These are phyloP conservation scores for Aureobasidium mangrovei DNA, from an alignment of 2,329 filamentous ascomycete species.

Conservation along the genomic window DNA sequence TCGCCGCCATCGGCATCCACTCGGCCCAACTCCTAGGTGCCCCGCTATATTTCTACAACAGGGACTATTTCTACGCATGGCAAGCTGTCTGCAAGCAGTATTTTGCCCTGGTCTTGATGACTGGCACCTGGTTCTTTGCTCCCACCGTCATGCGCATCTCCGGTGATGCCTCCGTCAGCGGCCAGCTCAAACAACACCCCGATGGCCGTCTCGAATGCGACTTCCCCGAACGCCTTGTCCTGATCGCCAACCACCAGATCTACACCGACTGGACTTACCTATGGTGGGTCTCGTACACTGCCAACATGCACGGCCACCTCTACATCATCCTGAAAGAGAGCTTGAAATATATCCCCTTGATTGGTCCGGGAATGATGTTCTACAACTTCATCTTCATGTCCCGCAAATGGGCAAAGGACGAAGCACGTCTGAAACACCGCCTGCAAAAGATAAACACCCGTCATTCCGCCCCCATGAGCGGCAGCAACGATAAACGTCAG, in stretches of 20 bases:
- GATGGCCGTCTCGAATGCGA: slow-evolving; percentile 69
- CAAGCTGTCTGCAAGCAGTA: slow-evolving; percentile 80
- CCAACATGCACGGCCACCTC: slow-evolving; percentile 72
- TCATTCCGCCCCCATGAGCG: slow-evolving; percentile 31
- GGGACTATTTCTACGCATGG: slow-evolving; percentile 70
- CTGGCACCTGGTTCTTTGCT: slow-evolving; percentile 81
- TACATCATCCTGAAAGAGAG: slow-evolving; percentile 90
- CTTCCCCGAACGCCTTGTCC: slow-evolving; percentile 71
- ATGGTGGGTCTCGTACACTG: slow-evolving; percentile 89
- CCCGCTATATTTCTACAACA: slow-evolving; percentile 65
- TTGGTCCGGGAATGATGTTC: slow-evolving; percentile 77
- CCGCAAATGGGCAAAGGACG: slow-evolving; percentile 78
- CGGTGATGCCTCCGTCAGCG: slow-evolving; percentile 69
- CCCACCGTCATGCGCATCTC: slow-evolving; percentile 75
- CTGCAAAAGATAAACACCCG: slow-evolving; percentile 58
- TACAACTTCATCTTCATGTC: slow-evolving; percentile 89
- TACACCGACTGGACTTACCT: slow-evolving; percentile 90
- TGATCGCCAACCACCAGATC: slow-evolving; percentile 84
- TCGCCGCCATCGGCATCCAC: slow-evolving; percentile 40
- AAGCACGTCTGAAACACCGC: slow-evolving; percentile 63
- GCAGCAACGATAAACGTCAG: slow-evolving; percentile 21
- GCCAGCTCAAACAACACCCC: slow-evolving; percentile 59
- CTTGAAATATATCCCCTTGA: slow-evolving; percentile 69
- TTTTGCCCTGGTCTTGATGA: slow-evolving; percentile 67
- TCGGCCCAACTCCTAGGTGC: slow-evolving; percentile 62